phyloP scores from a whole-genome alignment of 73 alveolate species.

The Urostyla sp. region DNA sequence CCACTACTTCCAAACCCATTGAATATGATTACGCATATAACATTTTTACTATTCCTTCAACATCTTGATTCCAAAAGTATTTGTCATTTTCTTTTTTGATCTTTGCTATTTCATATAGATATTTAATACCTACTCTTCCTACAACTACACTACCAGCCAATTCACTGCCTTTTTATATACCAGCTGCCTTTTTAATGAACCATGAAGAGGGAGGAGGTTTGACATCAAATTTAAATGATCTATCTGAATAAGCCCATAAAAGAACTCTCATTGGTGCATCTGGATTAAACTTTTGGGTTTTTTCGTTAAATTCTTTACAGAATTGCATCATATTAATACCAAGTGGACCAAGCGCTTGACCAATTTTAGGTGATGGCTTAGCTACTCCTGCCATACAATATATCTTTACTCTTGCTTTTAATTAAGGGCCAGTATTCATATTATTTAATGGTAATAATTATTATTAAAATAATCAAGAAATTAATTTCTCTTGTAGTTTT shows the following conservation, averaged over 20 bases:
- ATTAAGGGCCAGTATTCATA: constrained; percentile 64
- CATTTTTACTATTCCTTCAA: constrained; percentile 69
- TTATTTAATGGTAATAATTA: background rate
- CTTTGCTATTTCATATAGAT: constrained; percentile 78
- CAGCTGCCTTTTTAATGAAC: constrained; percentile 81
- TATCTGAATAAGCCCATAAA: constrained; percentile 67
- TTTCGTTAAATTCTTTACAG: constrained; percentile 84
- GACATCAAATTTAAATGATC: constrained; percentile 71
- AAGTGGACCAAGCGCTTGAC: constrained; percentile 83
- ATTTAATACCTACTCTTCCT: constrained; percentile 68
- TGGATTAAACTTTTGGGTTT: constrained; percentile 69
- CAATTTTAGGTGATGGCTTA: constrained; percentile 83
- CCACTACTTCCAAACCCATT: constrained; percentile 73
- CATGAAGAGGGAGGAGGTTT: constrained; percentile 79
- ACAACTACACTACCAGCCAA: constrained; percentile 55
- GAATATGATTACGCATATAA: constrained; percentile 61
- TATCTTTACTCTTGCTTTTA: constrained; percentile 71
- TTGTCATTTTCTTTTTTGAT: constrained; percentile 68
- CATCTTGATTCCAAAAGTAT: constrained; percentile 46
- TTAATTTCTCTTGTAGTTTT: background rate
- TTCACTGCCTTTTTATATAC: constrained; percentile 56
- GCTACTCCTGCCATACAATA: constrained; percentile 80
- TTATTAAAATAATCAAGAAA: background rate
- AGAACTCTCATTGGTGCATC: constrained; percentile 76
- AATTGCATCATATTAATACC: constrained; percentile 84